Evolutionary conservation across 139 green algal genomes (phyloP).

Genomic region (Chlorella sp.): DNA sequence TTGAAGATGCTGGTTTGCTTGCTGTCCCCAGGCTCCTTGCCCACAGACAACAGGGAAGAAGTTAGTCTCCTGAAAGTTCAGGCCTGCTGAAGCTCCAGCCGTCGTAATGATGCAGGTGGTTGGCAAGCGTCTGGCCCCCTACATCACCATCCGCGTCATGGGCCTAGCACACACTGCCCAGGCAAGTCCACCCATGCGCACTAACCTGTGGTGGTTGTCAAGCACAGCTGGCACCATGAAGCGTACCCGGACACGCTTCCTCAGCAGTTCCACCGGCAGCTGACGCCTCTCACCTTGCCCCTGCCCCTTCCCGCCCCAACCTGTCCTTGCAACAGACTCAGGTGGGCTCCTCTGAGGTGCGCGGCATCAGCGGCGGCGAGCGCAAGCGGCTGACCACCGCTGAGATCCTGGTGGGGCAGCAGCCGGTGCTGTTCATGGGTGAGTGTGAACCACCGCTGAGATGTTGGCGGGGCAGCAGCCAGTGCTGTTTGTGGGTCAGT

Average conservation of each 20-base stretch:
- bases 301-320: constrained; percentile 21
- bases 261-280: too few species aligned
- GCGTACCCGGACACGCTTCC: too few species aligned
- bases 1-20: too few species aligned
- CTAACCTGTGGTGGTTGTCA: too few species aligned
- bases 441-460: neutral
- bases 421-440: constrained; percentile 41
- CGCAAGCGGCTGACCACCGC: constrained; percentile 72
- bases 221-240: too few species aligned
- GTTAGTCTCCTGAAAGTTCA: too few species aligned
- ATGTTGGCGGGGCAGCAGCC: neutral
- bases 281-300: too few species aligned
- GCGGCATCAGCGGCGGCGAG: constrained; percentile 74
- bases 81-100: too few species aligned
- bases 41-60: too few species aligned
- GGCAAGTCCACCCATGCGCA: too few species aligned
- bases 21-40: too few species aligned
- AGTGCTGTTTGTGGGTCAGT: neutral
- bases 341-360: constrained; percentile 40
- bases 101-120: constrained; percentile 27
- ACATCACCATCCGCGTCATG: constrained; percentile 25
- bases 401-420: constrained; percentile 72
- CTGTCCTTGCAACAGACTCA: constrained; percentile 34
- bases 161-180: constrained; percentile 24
- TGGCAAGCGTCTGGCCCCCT: constrained; percentile 7